Conservation (phyloP, 208 protist species). For the Trypanosoma scelopori region DNA sequence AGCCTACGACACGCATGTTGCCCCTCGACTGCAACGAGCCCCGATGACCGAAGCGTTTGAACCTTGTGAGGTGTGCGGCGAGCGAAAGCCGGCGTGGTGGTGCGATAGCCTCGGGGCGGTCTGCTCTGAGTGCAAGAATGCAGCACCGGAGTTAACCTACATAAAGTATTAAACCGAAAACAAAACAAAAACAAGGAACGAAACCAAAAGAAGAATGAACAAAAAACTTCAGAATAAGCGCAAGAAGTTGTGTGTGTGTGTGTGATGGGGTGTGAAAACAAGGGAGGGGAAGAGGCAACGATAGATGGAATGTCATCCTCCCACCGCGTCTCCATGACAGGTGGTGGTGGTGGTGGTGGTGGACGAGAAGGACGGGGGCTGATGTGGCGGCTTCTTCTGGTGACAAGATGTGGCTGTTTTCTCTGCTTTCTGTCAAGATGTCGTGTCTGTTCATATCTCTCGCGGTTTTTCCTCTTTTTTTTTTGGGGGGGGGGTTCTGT, state of each 20-base stretch:
- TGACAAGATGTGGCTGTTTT: slow-evolving; percentile 7
- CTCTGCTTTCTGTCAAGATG: slow-evolving; percentile 1
- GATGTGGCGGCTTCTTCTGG: background rate
- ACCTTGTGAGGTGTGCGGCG: slow-evolving; percentile 75
- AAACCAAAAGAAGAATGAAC: too few species aligned
- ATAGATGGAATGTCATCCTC: background rate
- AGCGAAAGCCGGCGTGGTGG: slow-evolving; percentile 72
- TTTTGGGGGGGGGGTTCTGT: background rate
- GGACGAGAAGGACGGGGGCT: background rate
- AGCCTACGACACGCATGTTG: slow-evolving; percentile 73
- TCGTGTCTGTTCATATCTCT: slow-evolving; percentile 17
- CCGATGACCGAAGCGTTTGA: slow-evolving; percentile 83
- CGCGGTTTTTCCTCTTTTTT: slow-evolving; percentile 9
- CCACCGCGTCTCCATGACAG: background rate
- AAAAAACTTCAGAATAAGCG: background rate
- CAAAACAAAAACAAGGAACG: background rate
- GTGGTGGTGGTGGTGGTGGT: too few species aligned
- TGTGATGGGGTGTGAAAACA: background rate
- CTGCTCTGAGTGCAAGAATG: slow-evolving; percentile 65
- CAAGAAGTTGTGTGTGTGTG: too few species aligned
- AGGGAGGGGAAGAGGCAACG: background rate
- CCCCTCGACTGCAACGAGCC: slow-evolving; percentile 70
- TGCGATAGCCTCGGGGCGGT: slow-evolving; percentile 74
- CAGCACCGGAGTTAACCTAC: slow-evolving; percentile 35
- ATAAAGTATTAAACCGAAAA: slow-evolving; percentile 50